Evolutionary conservation across 495 filamentous ascomycete species (phyloP).

Genomic region (Friedmanniomyces endolithicus): DNA sequence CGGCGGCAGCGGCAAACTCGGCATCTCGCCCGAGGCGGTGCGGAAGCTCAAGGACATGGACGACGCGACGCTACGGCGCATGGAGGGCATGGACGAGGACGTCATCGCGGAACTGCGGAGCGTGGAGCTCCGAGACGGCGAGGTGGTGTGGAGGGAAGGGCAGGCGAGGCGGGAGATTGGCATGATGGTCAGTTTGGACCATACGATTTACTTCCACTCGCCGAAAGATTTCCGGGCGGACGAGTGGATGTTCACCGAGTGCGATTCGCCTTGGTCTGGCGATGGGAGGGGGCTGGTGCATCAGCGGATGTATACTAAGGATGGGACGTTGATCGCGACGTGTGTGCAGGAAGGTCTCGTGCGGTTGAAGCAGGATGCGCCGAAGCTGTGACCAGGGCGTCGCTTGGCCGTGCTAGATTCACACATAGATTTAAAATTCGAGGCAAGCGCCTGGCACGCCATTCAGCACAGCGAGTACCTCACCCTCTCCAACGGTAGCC

Average conservation of each 20-base stretch:
- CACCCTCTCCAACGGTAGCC: too few species aligned
- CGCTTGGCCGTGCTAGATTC: too few species aligned
- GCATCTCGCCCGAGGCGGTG: slow-evolving; percentile 35
- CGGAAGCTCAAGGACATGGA: slow-evolving; percentile 19
- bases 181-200: slow-evolving; percentile 95
- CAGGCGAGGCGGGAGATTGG: slow-evolving; percentile 45
- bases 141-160: slow-evolving; percentile 9
- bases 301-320: slow-evolving; percentile 75
- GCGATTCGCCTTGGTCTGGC: slow-evolving; percentile 86
- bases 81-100: slow-evolving; percentile 27
- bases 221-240: slow-evolving; percentile 68
- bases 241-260: slow-evolving; percentile 89
- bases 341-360: slow-evolving; percentile 57
- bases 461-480: too few species aligned
- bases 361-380: slow-evolving; percentile 6
- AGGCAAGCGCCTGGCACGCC: too few species aligned
- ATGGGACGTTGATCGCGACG: slow-evolving; percentile 72
- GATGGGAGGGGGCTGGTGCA: slow-evolving; percentile 77
- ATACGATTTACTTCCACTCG: slow-evolving; percentile 90
- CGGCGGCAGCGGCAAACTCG: slow-evolving; percentile 21
- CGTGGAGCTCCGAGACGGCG: slow-evolving; percentile 20
- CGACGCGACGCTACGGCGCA: slow-evolving; percentile 25
- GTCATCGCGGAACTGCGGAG: slow-evolving; percentile 8
- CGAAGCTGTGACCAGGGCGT: neutral
- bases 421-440: too few species aligned